Percentiles rank a stretch among this genome's conserved stretches.
Evolutionary conservation across 192 early-diverging fungal species (phyloP).

Genomic region (Pilobolus umbonatus): DNA sequence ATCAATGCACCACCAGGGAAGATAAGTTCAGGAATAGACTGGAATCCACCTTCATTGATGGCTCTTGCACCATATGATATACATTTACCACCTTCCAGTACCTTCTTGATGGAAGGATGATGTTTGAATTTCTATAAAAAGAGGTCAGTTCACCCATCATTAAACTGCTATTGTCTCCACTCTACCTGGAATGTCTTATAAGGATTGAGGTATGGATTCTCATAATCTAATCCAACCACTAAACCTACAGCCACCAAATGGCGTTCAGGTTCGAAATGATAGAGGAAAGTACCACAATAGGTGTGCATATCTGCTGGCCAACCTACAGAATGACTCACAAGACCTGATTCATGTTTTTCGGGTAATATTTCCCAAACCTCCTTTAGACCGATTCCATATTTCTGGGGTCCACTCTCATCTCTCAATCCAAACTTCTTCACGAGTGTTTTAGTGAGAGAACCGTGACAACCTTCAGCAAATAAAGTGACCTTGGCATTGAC

Average conservation of each 20-base stretch:
- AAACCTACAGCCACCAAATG: conserved; percentile 83
- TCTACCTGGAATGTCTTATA: conserved; percentile 94
- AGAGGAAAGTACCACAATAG: conserved; percentile 93
- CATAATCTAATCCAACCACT: conserved; percentile 91
- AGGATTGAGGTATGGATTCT: conserved; percentile 91
- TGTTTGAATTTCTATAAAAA: conserved; percentile 82
- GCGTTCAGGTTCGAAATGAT: conserved; percentile 80
- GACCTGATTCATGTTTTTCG: conserved; percentile 77
- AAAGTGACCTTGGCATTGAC: conserved; percentile 90
- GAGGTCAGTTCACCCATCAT: not conserved
- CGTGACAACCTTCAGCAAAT: conserved; percentile 98
- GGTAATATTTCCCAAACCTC: conserved; percentile 96
- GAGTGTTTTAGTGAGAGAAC: conserved; percentile 88
- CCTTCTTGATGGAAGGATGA: conserved; percentile 78
- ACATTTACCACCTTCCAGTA: conserved; percentile 86
- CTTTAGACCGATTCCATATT: conserved; percentile 95
- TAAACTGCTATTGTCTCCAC: not conserved
- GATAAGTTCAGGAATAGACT: conserved; percentile 91
- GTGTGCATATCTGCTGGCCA: conserved; percentile 89
- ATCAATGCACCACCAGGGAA: conserved; percentile 96
- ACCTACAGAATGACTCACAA: conserved; percentile 82
- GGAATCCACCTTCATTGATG: conserved; percentile 93
- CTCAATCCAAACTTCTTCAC: conserved; percentile 86
- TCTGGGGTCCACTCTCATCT: conserved; percentile 82
- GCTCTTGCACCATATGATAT: conserved; percentile 94